Percentiles rank a stretch among this genome's conserved stretches.
phyloP scores from a whole-genome alignment of 2,329 filamentous ascomycete species.

The Fusarium sp. region DNA sequence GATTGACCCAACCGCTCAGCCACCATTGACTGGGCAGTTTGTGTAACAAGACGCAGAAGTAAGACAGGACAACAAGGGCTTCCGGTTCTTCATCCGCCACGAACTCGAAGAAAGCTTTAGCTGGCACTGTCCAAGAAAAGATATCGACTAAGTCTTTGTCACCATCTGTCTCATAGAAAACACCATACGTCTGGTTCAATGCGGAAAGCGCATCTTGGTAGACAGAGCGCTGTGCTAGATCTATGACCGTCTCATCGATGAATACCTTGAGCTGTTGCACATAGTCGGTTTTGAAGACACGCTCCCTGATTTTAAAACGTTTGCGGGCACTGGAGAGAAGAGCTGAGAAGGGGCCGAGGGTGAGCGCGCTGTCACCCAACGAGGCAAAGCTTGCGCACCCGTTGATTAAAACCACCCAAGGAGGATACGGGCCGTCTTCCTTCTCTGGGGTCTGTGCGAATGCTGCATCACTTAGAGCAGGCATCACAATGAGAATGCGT shows the following conservation, averaged over 20 bases:
- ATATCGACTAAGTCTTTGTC: neutral
- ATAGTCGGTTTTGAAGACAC: neutral
- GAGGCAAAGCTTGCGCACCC: neutral
- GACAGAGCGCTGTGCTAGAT: neutral
- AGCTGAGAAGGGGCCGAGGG: neutral
- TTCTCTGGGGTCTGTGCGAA: neutral
- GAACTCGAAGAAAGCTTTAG: neutral
- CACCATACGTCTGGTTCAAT: neutral
- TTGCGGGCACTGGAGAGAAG: neutral
- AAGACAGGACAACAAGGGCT: neutral
- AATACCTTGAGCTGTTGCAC: neutral
- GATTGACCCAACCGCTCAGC: neutral
- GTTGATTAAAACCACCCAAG: neutral
- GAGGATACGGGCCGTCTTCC: neutral
- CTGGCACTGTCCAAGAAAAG: neutral
- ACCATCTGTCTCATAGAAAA: neutral
- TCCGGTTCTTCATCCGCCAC: neutral
- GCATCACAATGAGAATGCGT: fast-evolving
- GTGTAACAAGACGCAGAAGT: neutral
- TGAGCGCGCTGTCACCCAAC: fast-evolving
- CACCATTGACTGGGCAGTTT: neutral
- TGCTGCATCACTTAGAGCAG: neutral
- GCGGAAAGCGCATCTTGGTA: neutral
- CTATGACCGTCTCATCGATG: neutral
- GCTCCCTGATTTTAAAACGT: neutral